phyloP scores from a whole-genome alignment of 148 eudicot genomes.

The Camellia sinensis region DNA sequence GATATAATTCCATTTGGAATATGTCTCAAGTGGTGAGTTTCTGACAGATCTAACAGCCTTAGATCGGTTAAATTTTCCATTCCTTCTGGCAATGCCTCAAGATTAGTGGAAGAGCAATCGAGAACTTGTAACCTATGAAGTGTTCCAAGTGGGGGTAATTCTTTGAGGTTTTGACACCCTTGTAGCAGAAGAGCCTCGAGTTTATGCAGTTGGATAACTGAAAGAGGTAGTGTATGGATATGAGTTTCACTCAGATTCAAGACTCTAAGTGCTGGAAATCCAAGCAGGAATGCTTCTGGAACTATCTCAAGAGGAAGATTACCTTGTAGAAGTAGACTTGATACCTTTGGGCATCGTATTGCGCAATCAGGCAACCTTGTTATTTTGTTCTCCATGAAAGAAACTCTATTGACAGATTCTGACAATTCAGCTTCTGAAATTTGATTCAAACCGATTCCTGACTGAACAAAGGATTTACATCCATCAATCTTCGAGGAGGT shows the following conservation, averaged over 20 bases:
- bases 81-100: conserved; percentile 13
- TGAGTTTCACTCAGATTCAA: conserved; percentile 12
- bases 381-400: conserved; percentile 8
- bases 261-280: background rate
- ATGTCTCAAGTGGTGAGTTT: background rate
- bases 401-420: background rate
- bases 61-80: conserved; percentile 13
- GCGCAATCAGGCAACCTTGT: background rate
- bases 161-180: background rate
- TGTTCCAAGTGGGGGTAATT: conserved; percentile 9
- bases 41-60: conserved; percentile 14
- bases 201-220: conserved; percentile 5
- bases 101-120: background rate
- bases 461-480: background rate
- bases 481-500: background rate
- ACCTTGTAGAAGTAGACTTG: conserved; percentile 16
- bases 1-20: conserved; percentile 13
- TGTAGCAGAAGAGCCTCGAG: conserved; percentile 11
- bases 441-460: background rate
- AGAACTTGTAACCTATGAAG: conserved; percentile 1
- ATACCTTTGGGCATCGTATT: conserved; percentile 6
- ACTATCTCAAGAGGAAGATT: background rate
- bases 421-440: background rate
- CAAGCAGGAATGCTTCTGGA: conserved; percentile 3
- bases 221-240: background rate